Conservation (phyloP, 2,329 filamentous ascomycete genomes). For the Botrytis aclada region DNA sequence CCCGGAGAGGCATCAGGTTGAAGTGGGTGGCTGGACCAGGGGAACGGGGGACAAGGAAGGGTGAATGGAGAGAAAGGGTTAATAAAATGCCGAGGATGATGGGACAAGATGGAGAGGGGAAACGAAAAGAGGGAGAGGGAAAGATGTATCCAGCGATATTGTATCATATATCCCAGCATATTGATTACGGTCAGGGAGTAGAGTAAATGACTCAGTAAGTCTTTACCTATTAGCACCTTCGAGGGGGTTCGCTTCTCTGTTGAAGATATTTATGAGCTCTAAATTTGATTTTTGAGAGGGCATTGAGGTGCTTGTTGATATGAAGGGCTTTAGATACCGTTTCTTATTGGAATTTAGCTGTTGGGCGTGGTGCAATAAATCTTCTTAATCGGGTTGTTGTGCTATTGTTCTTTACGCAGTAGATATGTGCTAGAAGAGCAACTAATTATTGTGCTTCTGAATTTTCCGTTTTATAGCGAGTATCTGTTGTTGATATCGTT, state of each 20-base stretch:
- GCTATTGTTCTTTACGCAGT: neutral
- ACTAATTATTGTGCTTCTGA: neutral
- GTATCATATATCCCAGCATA: neutral
- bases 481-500: neutral
- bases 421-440: neutral
- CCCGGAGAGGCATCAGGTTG: neutral
- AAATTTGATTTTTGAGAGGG: neutral
- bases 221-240: neutral
- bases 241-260: neutral
- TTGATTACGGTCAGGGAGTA: neutral
- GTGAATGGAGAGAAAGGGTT: too few relatives aligned
- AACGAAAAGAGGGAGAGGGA: neutral
- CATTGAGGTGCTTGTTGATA: accelerated
- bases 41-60: too few relatives aligned
- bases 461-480: neutral
- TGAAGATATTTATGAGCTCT: neutral
- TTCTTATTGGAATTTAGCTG: neutral
- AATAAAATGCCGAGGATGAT: neutral
- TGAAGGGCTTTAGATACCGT: neutral
- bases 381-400: neutral
- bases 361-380: neutral
- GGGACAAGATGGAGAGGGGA: neutral
- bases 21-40: neutral
- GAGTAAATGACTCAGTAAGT: neutral
- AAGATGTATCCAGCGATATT: neutral